Conservation (phyloP, 169 alveolate genomes). For the Theileria parva region DNA sequence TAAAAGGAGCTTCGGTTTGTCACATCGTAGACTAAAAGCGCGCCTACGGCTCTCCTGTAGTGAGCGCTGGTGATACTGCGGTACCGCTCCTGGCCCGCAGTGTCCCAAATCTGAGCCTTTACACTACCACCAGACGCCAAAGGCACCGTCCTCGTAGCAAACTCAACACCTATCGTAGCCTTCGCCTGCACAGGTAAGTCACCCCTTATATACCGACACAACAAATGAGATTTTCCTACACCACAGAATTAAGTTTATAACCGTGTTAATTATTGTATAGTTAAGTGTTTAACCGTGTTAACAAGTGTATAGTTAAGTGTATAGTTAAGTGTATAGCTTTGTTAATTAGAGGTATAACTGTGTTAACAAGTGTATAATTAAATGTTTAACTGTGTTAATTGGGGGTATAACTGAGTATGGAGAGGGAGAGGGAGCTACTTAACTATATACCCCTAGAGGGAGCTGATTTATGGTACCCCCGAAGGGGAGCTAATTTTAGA, state of each 20-base stretch:
- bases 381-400: no score
- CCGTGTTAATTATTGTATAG: not conserved
- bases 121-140: conserved; percentile 92
- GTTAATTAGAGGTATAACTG: no score
- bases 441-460: no score
- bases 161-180: conserved; percentile 99
- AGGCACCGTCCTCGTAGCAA: conserved; percentile 96
- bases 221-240: conserved; percentile 87
- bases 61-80: conserved; percentile 93
- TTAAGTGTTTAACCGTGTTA: no score
- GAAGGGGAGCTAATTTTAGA: not conserved
- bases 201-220: conserved; percentile 93
- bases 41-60: conserved; percentile 95
- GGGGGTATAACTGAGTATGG: no score
- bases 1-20: conserved; percentile 88
- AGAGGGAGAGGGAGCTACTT: no score
- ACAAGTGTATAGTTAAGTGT: no score
- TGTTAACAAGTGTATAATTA: no score
- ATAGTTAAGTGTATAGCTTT: no score
- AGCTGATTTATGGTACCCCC: not conserved
- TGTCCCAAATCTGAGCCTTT: conserved; percentile 89
- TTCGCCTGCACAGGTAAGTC: conserved; percentile 92
- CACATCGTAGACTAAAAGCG: conserved; percentile 92
- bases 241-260: not conserved
- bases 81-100: conserved; percentile 95